phyloP scores from a whole-genome alignment of 768 basidiomycete species.

The Galerina marginata region DNA sequence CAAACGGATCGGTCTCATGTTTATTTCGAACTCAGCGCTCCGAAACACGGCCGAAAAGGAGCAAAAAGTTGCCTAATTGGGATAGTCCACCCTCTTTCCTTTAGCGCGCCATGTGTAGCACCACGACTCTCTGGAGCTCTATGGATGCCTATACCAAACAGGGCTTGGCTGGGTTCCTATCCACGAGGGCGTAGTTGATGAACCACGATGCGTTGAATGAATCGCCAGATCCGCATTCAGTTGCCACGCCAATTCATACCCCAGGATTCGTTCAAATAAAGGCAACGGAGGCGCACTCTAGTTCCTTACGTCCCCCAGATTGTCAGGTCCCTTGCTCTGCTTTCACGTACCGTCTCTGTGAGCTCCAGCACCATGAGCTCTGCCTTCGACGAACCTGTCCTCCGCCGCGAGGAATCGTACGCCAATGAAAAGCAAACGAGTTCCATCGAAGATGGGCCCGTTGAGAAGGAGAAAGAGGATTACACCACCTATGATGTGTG shows the following conservation, averaged over 20 bases:
- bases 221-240: conserved; percentile 3
- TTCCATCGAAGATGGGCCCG: conserved; percentile 26
- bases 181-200: conserved; percentile 10
- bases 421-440: conserved; percentile 32
- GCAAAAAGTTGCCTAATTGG: not conserved
- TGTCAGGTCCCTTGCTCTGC: conserved; percentile 10
- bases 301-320: conserved; percentile 4
- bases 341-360: not conserved
- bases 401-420: conserved; percentile 18
- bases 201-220: not conserved
- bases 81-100: not conserved
- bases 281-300: not conserved
- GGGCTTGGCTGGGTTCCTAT: conserved; percentile 12
- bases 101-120: conserved; percentile 10
- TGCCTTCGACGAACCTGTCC: conserved; percentile 12
- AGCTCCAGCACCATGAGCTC: conserved; percentile 16
- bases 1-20: not conserved
- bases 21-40: not conserved
- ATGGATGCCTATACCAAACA: not conserved
- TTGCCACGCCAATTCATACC: not conserved
- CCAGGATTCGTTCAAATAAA: conserved; percentile 8
- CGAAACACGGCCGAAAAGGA: not conserved
- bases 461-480: conserved; percentile 25
- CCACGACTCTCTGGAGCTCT: not conserved
- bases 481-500: conserved; percentile 47